Conservation (phyloP, 2,329 filamentous ascomycete genomes). For the Dactylellina cionopaga region DNA sequence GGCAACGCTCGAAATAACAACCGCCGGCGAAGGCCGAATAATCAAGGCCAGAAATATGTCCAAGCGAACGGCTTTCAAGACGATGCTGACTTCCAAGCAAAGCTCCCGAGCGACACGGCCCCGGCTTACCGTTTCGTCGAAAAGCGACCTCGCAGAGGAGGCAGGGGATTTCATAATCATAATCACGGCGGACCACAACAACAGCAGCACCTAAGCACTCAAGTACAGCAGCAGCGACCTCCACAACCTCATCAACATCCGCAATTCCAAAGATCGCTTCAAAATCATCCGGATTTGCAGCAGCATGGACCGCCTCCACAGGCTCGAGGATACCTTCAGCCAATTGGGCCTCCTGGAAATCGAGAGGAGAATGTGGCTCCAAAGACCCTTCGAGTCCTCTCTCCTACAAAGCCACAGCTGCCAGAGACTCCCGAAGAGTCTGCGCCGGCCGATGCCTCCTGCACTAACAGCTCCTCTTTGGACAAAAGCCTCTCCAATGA, state of each 20-base stretch:
- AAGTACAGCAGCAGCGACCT: neutral
- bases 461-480: neutral
- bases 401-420: neutral
- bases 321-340: too few species aligned
- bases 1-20: conserved; percentile 4
- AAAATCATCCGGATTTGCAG: too few species aligned
- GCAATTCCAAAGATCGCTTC: too few species aligned
- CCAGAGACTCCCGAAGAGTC: neutral
- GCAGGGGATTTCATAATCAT: neutral
- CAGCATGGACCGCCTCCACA: too few species aligned
- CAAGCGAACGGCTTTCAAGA: conserved; percentile 5
- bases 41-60: conserved; percentile 3
- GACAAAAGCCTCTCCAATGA: neutral
- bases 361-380: conserved; percentile 12
- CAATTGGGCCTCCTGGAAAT: neutral
- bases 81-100: conserved; percentile 26
- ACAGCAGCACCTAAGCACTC: neutral
- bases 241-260: too few species aligned
- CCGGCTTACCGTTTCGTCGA: conserved; percentile 43
- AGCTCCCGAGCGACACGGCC: conserved; percentile 38
- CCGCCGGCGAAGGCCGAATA: neutral
- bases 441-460: neutral
- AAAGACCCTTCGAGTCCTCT: conserved; percentile 6
- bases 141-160: neutral
- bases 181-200: neutral